Conservation (phyloP, 2,329 filamentous ascomycete genomes). For the Nemania abortiva region DNA sequence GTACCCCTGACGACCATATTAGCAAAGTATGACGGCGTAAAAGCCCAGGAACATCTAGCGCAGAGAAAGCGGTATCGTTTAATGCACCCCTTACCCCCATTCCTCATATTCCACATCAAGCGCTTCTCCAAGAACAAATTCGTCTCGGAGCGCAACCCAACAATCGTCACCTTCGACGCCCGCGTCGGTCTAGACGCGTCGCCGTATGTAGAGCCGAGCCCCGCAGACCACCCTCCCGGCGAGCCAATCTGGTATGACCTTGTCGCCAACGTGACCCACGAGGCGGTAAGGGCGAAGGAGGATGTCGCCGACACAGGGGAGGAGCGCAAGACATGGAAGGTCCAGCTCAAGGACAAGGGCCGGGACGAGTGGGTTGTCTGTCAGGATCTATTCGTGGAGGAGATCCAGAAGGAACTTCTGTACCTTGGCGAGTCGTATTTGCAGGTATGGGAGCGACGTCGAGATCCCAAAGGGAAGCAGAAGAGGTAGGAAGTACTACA, state of each 20-base stretch:
- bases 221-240: constrained; percentile 73
- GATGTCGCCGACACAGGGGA: constrained; percentile 92
- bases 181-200: constrained; percentile 83
- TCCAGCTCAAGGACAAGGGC: constrained; percentile 85
- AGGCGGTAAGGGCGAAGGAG: constrained; percentile 80
- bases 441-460: constrained; percentile 94
- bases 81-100: constrained; percentile 90
- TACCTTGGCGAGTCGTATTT: constrained; percentile 95
- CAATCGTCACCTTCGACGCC: constrained; percentile 95
- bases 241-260: constrained; percentile 96
- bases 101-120: constrained; percentile 94
- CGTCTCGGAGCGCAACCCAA: constrained; percentile 93
- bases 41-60: constrained; percentile 87
- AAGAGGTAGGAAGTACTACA: constrained; percentile 50
- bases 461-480: constrained; percentile 59
- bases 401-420: constrained; percentile 86
- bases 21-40: constrained; percentile 90
- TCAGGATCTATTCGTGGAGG: constrained; percentile 93
- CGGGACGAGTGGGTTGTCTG: constrained; percentile 91
- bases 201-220: constrained; percentile 91
- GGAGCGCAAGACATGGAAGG: constrained; percentile 91
- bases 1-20: constrained; percentile 86
- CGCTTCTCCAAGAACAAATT: constrained; percentile 98
- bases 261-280: constrained; percentile 93
- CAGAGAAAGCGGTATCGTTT: constrained; percentile 91